Conservation (phyloP, 768 basidiomycete species). For the Naganishia randhawae region DNA sequence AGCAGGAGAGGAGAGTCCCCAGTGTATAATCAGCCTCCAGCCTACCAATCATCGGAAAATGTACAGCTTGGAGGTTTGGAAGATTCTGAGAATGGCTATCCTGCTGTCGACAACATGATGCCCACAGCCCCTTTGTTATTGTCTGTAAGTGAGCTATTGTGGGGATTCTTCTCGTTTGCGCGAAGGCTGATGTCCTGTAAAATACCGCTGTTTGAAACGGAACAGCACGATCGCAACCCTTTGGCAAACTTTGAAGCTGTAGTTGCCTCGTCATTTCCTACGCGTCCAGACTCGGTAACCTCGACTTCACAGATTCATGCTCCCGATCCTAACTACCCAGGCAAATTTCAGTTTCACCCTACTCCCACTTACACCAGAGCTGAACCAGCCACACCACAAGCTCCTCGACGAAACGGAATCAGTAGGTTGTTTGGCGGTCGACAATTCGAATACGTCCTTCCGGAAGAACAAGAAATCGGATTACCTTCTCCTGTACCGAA, state of each 20-base stretch:
- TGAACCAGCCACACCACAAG: constrained; percentile 2
- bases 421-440: constrained; percentile 1
- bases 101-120: not conserved
- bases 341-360: constrained; percentile 26
- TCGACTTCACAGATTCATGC: not conserved
- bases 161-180: too few species aligned
- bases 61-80: constrained; percentile 9
- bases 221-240: constrained; percentile 4
- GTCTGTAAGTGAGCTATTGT: constrained; percentile 8
- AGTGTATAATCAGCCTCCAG: constrained; percentile 8
- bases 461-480: constrained; percentile 7
- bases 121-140: constrained; percentile 7
- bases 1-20: not conserved
- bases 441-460: not conserved
- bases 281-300: not conserved
- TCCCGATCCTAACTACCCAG: constrained; percentile 29
- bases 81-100: not conserved
- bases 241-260: constrained; percentile 30
- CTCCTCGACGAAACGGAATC: constrained; percentile 1
- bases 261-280: constrained; percentile 21
- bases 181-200: too few species aligned
- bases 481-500: constrained; percentile 2
- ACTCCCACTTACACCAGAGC: constrained; percentile 15
- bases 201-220: not conserved
- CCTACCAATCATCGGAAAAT: constrained; percentile 9